phyloP scores from a whole-genome alignment of 1,284 basidiomycete species.

The Omphalotus olearius region DNA sequence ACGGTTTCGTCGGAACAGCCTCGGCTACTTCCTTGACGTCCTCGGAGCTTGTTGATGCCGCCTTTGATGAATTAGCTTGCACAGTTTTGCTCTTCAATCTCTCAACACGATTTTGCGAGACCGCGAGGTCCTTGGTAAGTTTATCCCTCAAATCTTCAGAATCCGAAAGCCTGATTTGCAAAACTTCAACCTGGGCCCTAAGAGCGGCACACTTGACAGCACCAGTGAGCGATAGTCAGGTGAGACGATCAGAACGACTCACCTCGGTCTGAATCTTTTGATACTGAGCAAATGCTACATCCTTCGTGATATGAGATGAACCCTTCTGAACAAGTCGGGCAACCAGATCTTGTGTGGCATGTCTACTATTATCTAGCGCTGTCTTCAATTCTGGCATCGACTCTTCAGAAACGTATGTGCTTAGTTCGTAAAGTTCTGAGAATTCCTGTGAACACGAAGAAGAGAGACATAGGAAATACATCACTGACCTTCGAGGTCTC shows the following conservation, averaged over 20 bases:
- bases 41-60: constrained; percentile 24
- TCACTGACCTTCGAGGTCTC: constrained; percentile 11
- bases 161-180: constrained; percentile 54
- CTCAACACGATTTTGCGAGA: constrained; percentile 71
- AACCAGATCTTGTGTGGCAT: constrained; percentile 57
- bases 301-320: constrained; percentile 25
- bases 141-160: constrained; percentile 50
- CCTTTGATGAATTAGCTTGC: constrained; percentile 33
- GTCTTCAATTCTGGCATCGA: constrained; percentile 39
- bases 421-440: constrained; percentile 50
- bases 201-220: constrained; percentile 47
- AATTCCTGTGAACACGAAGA: constrained; percentile 21
- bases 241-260: constrained; percentile 17
- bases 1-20: constrained; percentile 48
- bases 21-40: constrained; percentile 38
- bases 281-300: constrained; percentile 38
- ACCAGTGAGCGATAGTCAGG: constrained; percentile 17
- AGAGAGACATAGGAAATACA: neutral
- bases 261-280: constrained; percentile 64
- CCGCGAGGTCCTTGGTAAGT: constrained; percentile 54
- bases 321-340: constrained; percentile 50
- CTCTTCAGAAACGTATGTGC: constrained; percentile 46
- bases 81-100: constrained; percentile 65
- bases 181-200: constrained; percentile 57
- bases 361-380: constrained; percentile 50